These are phyloP conservation scores for Wickerhamiella bombiphila DNA, from an alignment of 805 yeast genomes.

Conservation along the genomic window DNA sequence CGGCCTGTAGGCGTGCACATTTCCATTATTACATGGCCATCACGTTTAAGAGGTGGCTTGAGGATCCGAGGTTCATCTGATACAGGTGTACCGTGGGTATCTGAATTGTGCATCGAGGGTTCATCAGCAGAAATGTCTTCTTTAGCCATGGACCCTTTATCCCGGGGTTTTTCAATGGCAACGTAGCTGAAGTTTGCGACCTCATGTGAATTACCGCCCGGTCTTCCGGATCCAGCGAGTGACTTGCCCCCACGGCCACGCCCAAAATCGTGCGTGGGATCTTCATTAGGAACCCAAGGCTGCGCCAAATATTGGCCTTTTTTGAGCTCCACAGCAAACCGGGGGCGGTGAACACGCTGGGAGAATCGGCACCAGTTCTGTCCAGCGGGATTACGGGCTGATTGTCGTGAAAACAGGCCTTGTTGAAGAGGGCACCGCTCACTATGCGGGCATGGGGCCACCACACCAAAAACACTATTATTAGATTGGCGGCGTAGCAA, in stretches of 20 bases:
- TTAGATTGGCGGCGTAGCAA: constrained; percentile 63
- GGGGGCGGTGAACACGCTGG: constrained; percentile 62
- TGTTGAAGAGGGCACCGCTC: constrained; percentile 73
- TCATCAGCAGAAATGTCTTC: constrained; percentile 8
- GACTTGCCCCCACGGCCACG: constrained; percentile 35
- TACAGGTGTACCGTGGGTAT: constrained; percentile 29
- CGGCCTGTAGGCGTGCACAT: constrained; percentile 69
- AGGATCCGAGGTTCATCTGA: constrained; percentile 56
- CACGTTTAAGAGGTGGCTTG: constrained; percentile 55
- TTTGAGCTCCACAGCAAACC: constrained; percentile 67
- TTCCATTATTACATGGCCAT: constrained; percentile 68
- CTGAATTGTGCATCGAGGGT: constrained; percentile 19
- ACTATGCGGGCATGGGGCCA: constrained; percentile 91
- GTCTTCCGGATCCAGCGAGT: constrained; percentile 63
- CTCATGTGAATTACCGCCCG: constrained; percentile 56
- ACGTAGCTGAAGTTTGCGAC: constrained; percentile 60
- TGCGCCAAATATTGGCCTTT: constrained; percentile 63
- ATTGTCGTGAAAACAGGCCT: constrained; percentile 37
- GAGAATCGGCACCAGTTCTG: constrained; percentile 68
- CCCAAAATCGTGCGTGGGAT: constrained; percentile 27
- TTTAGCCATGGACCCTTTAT: constrained; percentile 24
- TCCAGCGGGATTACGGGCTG: constrained; percentile 33
- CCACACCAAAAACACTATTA: constrained; percentile 30
- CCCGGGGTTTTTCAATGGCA: constrained; percentile 35
- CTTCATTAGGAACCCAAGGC: constrained; percentile 42